phyloP scores from a whole-genome alignment of 2,329 filamentous ascomycete species.

The Beauveria brongniartii region DNA sequence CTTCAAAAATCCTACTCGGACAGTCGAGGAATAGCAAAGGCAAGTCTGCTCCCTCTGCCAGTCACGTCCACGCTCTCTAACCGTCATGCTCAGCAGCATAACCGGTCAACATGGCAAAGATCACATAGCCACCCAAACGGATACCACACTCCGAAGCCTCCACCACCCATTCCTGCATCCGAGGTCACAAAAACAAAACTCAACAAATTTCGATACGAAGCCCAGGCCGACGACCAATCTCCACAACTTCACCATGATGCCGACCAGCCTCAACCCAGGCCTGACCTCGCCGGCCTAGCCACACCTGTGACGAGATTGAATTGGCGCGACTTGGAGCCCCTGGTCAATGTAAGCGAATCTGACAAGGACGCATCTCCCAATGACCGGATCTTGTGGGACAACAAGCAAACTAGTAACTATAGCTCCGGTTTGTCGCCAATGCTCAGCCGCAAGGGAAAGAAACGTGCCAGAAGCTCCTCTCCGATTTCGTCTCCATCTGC shows the following conservation, averaged over 20 bases:
- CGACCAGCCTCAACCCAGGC: conserved; percentile 4
- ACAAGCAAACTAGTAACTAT: conserved; percentile 34
- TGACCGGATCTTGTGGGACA: conserved; percentile 55
- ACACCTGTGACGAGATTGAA: conserved; percentile 47
- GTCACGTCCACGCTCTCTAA: neutral
- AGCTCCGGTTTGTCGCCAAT: conserved; percentile 38
- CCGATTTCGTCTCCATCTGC: conserved; percentile 58
- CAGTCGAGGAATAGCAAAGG: conserved; percentile 7
- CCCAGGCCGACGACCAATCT: conserved; percentile 12
- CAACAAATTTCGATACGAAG: conserved; percentile 43
- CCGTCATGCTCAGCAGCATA: conserved; percentile 18
- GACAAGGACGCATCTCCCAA: conserved; percentile 46
- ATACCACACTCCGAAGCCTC: conserved; percentile 26
- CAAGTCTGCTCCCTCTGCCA: neutral
- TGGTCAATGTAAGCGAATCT: conserved; percentile 31
- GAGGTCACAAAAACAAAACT: conserved; percentile 54
- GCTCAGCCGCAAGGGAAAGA: conserved; percentile 46
- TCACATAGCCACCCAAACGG: conserved; percentile 42
- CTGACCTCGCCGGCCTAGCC: conserved; percentile 4
- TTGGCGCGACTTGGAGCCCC: conserved; percentile 49
- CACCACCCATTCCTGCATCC: conserved; percentile 42
- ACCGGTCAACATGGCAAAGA: conserved; percentile 43
- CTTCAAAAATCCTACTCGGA: conserved; percentile 11
- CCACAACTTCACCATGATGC: conserved; percentile 16
- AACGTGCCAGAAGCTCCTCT: conserved; percentile 67